phyloP scores from a whole-genome alignment of 139 green algal genomes.

The Haematococcus sp. region DNA sequence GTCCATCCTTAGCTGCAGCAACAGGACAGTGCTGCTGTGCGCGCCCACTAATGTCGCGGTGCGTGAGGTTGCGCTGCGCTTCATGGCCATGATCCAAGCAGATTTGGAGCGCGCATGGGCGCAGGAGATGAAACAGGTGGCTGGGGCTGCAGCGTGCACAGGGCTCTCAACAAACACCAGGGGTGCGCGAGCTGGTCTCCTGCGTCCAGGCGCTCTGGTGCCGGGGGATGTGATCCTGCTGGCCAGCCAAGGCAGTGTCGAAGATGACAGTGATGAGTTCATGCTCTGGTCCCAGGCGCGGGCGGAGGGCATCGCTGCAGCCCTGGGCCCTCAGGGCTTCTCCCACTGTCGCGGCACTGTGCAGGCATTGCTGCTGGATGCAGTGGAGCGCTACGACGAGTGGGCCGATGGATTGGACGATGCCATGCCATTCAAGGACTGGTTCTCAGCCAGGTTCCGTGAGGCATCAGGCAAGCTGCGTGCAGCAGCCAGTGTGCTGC shows the following conservation, averaged over 20 bases:
- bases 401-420: neutral
- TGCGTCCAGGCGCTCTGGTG: neutral
- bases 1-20: neutral
- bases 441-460: too few relatives aligned
- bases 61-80: constrained; percentile 68
- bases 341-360: neutral
- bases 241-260: constrained; percentile 6
- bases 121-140: neutral
- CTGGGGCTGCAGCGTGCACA: neutral
- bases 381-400: neutral
- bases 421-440: neutral
- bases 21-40: constrained; percentile 53
- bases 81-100: constrained; percentile 32
- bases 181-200: too few relatives aligned
- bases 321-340: too few relatives aligned
- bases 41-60: constrained; percentile 81
- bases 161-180: too few relatives aligned
- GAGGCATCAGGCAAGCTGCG: too few relatives aligned
- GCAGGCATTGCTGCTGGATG: neutral
- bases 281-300: neutral
- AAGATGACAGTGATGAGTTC: neutral
- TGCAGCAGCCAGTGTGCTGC: too few relatives aligned
- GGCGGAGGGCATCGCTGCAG: neutral
- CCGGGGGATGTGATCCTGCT: constrained; percentile 13
- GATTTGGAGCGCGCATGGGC: neutral